Evolutionary conservation across 345 rosid genomes (phyloP), one percentile per base, ranked within the genome.

Genomic region (Populus euphratica): DNA sequence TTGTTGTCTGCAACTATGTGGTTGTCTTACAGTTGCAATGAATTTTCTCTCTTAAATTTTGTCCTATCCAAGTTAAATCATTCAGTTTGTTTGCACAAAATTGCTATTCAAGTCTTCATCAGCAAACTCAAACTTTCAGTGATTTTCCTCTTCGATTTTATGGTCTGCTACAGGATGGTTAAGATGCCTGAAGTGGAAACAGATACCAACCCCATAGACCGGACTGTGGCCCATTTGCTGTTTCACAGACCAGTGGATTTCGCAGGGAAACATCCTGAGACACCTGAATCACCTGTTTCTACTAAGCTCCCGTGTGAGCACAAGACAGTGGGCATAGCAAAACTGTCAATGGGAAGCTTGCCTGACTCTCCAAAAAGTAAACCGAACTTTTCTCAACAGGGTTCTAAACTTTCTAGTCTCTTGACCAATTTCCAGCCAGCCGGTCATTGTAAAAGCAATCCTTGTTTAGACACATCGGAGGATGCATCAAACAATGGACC

Each of bases 171-270:
- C 86, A 93, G 93, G 82, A 81, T 83, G 76, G 47, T 76, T 43
- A 80, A 69, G 83, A 85, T 89, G 84, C 81, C 90, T 68, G 93
- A 89, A 70, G 83, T 72, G 64, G 97, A 96, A 89, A 89, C 96
- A 49, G 93, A 88, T 86, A 96, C 97, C 76, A 96, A 96, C 76
- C 95, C 97, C 44, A 85, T 91, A 62, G 97, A 96, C 79, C 90
- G 98, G 69, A 84, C 87, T 41, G 91, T 96, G 71, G 99, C 98
- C 70, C 93, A 86, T 86, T 87, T 96, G 85, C 97, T 96, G 82
- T 94, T 96, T 76, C 94, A 89, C 77, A 85, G 92, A 81, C 93
- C 93, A 41, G 52, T 82, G 72, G 93, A 92, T 39, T 71, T 79
- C 63, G 76, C 84, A 1, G 81, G 80, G 78, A 93, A 87, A 72